Conservation (phyloP, 768 basidiomycete genomes). For the Dacryopinax primogenitus region DNA sequence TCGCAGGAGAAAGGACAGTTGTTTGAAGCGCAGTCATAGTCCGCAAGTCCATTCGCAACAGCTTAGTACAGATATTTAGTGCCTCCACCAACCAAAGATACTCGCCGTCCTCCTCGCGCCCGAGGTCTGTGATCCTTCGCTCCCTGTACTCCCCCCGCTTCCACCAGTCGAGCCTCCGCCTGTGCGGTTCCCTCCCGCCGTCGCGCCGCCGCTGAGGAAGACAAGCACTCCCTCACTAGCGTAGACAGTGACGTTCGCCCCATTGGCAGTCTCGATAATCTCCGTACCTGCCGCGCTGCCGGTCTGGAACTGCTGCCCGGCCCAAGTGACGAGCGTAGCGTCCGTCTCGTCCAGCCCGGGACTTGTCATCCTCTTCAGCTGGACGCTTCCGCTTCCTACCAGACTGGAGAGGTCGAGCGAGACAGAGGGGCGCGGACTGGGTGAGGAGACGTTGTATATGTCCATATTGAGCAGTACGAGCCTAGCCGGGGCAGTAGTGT, state of each 20-base stretch:
- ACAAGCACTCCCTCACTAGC: conserved; percentile 26
- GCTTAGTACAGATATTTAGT: too few species aligned
- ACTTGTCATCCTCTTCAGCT: conserved; percentile 25
- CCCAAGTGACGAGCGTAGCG: conserved; percentile 23
- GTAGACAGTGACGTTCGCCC: conserved; percentile 20
- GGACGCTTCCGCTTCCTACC: neutral
- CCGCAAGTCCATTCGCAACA: too few species aligned
- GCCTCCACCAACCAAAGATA: neutral
- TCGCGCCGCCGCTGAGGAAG: conserved; percentile 15
- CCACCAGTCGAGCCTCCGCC: neutral
- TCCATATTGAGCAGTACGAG: conserved; percentile 25
- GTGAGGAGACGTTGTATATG: conserved; percentile 19
- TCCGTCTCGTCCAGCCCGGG: conserved; percentile 24
- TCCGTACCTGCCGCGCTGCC: conserved; percentile 23
- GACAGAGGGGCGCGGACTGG: conserved; percentile 12
- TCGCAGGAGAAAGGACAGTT: too few species aligned
- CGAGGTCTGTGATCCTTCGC: neutral
- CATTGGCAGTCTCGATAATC: conserved; percentile 18
- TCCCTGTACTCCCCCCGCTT: neutral
- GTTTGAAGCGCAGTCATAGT: too few species aligned
- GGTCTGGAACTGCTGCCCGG: conserved; percentile 25
- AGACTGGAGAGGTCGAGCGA: conserved; percentile 16
- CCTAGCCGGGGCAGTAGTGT: conserved; percentile 16
- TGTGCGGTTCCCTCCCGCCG: neutral
- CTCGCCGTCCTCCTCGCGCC: neutral